A percentile compares a stretch with the other conserved stretches of the same genome.
These are phyloP conservation scores for Sinapis alba DNA, from an alignment of 441 rosid species.

Conservation along the genomic window DNA sequence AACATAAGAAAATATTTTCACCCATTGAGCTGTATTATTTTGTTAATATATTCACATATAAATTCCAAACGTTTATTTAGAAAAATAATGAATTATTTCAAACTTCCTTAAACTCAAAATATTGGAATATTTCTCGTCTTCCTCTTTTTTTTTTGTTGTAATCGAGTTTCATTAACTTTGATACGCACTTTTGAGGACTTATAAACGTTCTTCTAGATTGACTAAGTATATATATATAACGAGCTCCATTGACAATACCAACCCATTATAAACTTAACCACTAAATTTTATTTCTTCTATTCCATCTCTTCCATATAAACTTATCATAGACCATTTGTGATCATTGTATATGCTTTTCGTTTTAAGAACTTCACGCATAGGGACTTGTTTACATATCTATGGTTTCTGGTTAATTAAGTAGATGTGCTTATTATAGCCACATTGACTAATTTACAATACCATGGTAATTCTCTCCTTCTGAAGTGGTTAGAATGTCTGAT, in stretches of 20 bases:
- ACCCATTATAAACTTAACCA: not conserved
- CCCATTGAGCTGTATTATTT: not conserved
- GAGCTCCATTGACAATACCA: not conserved
- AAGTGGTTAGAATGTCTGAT: conserved; percentile 21
- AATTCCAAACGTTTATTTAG: not conserved
- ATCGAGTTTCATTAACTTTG: not conserved
- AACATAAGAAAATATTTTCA: not conserved
- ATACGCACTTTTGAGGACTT: not conserved
- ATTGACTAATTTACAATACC: not conserved
- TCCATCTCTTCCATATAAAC: not conserved
- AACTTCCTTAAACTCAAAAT: not conserved
- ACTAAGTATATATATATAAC: not conserved
- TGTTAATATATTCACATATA: not conserved
- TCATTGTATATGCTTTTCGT: not conserved
- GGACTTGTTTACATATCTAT: not conserved
- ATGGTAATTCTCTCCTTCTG: not conserved
- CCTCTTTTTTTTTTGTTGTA: not conserved
- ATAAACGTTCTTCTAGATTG: not conserved
- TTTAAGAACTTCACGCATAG: not conserved
- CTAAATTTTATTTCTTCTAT: not conserved
- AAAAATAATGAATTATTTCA: not conserved
- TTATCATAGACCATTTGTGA: not conserved
- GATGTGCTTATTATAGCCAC: not conserved
- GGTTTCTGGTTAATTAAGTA: not conserved
- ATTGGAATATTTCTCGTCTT: too few relatives aligned